Percentiles rank a stretch among this genome's conserved stretches.
Evolutionary conservation across 169 alveolate species (phyloP).

Genomic region (Amoebophrya sp.): DNA sequence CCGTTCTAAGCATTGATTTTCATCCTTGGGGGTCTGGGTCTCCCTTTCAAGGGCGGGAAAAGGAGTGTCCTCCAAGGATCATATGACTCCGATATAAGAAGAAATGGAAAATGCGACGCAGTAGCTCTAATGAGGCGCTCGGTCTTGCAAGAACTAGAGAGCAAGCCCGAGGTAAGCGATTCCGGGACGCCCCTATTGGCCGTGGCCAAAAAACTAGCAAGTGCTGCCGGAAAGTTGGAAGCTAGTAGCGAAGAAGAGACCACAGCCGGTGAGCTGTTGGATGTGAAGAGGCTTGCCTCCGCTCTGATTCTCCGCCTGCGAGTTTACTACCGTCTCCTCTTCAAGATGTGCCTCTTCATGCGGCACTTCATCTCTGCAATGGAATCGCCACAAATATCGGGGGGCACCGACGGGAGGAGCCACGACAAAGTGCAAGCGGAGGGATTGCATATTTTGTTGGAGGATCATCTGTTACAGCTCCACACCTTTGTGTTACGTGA

Average conservation of each 20-base stretch:
- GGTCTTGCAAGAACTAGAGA: not conserved
- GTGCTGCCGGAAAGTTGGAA: not conserved
- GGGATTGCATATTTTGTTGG: not conserved
- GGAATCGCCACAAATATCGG: not conserved
- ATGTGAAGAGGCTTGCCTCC: too few relatives aligned
- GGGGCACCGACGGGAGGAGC: too few relatives aligned
- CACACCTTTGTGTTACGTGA: not conserved
- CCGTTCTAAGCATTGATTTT: too few relatives aligned
- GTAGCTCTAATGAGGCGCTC: not conserved
- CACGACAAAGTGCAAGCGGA: not conserved
- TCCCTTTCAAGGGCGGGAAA: too few relatives aligned
- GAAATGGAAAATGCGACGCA: too few relatives aligned
- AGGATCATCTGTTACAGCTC: not conserved
- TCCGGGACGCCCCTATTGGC: not conserved
- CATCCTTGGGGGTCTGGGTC: too few relatives aligned
- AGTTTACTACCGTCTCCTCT: not conserved
- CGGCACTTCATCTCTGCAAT: not conserved
- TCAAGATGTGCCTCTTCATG: not conserved
- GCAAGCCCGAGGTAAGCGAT: not conserved
- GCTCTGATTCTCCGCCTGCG: not conserved
- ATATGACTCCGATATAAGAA: too few relatives aligned
- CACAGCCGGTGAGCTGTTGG: too few relatives aligned
- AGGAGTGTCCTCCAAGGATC: too few relatives aligned
- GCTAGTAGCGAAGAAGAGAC: not conserved
- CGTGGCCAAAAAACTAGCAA: not conserved